A percentile compares a stretch with the other conserved stretches of the same genome.
These are phyloP conservation scores for Arthrobotrys sinensis DNA, from an alignment of 2,329 filamentous ascomycete species.

Conservation along the genomic window DNA sequence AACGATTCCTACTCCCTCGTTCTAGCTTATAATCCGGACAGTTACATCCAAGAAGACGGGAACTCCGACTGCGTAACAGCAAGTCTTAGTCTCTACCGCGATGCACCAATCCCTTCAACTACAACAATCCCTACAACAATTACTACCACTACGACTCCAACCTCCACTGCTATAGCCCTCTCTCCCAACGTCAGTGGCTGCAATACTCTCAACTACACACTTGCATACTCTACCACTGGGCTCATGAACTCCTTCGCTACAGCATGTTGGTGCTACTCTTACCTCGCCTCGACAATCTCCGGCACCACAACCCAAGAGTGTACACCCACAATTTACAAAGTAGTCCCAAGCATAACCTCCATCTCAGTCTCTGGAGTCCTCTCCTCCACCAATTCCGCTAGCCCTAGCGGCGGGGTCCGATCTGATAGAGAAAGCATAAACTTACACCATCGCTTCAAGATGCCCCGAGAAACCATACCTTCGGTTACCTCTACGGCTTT, in stretches of 20 bases:
- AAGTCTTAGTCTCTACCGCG: not conserved
- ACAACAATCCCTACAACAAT: constrained; percentile 5
- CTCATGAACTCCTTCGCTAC: constrained; percentile 39
- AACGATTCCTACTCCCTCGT: constrained; percentile 26
- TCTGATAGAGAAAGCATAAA: constrained; percentile 18
- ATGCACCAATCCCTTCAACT: not conserved
- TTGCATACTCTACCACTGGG: constrained; percentile 44
- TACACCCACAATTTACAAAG: constrained; percentile 26
- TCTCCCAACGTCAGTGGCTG: constrained; percentile 47
- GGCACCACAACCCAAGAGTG: constrained; percentile 26
- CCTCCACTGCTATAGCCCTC: constrained; percentile 7
- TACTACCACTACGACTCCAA: constrained; percentile 25
- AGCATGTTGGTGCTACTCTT: constrained; percentile 54
- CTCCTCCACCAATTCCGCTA: not conserved
- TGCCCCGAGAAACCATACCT: constrained; percentile 7
- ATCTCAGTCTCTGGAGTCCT: constrained; percentile 42
- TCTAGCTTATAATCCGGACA: constrained; percentile 6
- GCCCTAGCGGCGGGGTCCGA: not conserved
- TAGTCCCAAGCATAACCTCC: constrained; percentile 46
- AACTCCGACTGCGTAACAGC: constrained; percentile 23
- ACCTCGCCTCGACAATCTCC: constrained; percentile 25
- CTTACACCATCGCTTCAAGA: not conserved
- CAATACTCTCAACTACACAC: constrained; percentile 43
- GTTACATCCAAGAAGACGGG: constrained; percentile 1
- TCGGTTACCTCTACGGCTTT: not conserved